Evolutionary conservation across 352 stramenopile genomes (phyloP), one percentile per base, ranked within the genome.

Genomic region (Phytophthora pisi): DNA sequence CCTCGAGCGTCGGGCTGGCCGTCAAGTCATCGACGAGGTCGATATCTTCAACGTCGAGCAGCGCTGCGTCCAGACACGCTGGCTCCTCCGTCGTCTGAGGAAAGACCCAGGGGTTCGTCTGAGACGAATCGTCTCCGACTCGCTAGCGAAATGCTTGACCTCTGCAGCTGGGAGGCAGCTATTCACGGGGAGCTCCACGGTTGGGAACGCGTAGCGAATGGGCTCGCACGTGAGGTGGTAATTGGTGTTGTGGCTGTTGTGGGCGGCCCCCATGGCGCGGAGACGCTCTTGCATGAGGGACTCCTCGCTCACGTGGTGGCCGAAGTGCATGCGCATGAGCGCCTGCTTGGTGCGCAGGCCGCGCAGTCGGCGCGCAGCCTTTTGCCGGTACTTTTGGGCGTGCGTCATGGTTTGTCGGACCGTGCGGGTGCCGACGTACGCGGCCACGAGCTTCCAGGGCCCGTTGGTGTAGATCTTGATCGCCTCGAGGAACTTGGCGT

Each of bases 351-450:
- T 91, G 43, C 84, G 78, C 30, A 92, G 59, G 0, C 84, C 84
- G 8, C 84, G 84, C 7, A 90, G 69, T 3, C 84, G 74, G 0
- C 84, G 79, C 18, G 75, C 78, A 6, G 78, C 72, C 51, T 92
- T 92, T 57, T 90, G 76, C 0, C 80, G 79, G 61, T 90, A 91
- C 70, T 91, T 91, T 50, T 92, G 84, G 20, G 81, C 84, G 52
- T 93, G 83, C 0, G 82, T 91, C 81, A 90, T 90, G 34, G 82
- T 90, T 76, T 92, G 84, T 11, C 84, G 80, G 51, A 90, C 82
- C 0, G 82, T 91, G 55, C 83, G 83, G 16, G 86, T 92, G 36
- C 75, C 82, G 2, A 93, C 81, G 43, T 84, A 80, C 31, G 80
- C 77, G 11, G 84, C 83, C 13, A 93, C 78, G 49, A 83, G 47